Conservation (phyloP, 805 yeast genomes). For the Wickerhamiella shivajii region DNA sequence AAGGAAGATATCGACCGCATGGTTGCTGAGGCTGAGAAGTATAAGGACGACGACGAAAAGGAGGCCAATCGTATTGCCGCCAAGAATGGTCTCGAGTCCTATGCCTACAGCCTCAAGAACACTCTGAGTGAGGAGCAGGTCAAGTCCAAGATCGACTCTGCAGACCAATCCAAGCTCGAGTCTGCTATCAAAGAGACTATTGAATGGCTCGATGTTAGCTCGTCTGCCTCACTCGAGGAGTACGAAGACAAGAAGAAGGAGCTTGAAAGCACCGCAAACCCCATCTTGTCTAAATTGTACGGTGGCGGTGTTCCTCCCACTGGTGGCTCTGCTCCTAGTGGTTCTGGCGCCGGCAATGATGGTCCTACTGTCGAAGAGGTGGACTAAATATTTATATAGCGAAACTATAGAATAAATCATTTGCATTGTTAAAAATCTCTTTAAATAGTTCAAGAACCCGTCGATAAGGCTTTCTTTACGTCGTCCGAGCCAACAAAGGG, state of each 20-base stretch:
- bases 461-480: no score
- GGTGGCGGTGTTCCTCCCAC: constrained; percentile 52
- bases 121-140: constrained; percentile 58
- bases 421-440: no score
- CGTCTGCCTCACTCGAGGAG: constrained; percentile 66
- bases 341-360: constrained; percentile 35
- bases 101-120: constrained; percentile 85
- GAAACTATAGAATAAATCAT: no score
- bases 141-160: constrained; percentile 44
- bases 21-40: constrained; percentile 96
- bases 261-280: constrained; percentile 87
- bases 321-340: constrained; percentile 44
- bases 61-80: constrained; percentile 87
- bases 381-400: constrained; percentile 32
- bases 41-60: constrained; percentile 89
- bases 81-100: constrained; percentile 91
- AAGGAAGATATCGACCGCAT: constrained; percentile 96
- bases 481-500: no score
- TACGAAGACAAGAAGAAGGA: constrained; percentile 88
- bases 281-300: constrained; percentile 93
- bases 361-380: constrained; percentile 76
- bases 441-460: no score
- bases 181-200: constrained; percentile 20
- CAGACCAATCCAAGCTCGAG: constrained; percentile 21
- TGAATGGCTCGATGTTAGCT: constrained; percentile 80